These are phyloP conservation scores for Nymphaea thermarum DNA, from an alignment of 164 flowering plant genomes.

Conservation along the genomic window DNA sequence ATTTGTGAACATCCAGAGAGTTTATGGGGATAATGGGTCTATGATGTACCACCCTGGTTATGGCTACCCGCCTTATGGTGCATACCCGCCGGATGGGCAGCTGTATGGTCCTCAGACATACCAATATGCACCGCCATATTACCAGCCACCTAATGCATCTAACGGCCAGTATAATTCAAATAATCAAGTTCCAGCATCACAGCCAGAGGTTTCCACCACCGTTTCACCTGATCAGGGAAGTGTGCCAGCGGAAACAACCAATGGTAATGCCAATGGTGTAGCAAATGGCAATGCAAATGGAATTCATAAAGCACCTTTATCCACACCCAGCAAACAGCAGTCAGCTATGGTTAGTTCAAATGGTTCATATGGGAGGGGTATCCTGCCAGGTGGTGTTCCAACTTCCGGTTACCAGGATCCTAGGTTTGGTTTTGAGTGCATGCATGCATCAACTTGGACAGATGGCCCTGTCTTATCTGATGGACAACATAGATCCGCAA, in stretches of 20 bases:
- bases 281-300: conserved; percentile 28
- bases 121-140: conserved; percentile 58
- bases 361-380: conserved; percentile 36
- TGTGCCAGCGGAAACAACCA: conserved; percentile 37
- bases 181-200: conserved; percentile 13
- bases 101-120: conserved; percentile 70
- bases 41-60: conserved; percentile 50
- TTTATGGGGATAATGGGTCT: conserved; percentile 35
- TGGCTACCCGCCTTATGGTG: conserved; percentile 62
- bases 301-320: conserved; percentile 23
- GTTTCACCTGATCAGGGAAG: conserved; percentile 39
- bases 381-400: conserved; percentile 22
- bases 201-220: conserved; percentile 34
- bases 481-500: conserved; percentile 26
- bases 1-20: conserved; percentile 20
- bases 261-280: conserved; percentile 26
- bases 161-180: conserved; percentile 26
- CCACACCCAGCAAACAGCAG: conserved; percentile 23
- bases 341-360: conserved; percentile 25
- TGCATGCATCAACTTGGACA: conserved; percentile 26
- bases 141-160: conserved; percentile 36
- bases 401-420: conserved; percentile 54
- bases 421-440: conserved; percentile 35
- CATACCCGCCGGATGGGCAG: conserved; percentile 71
- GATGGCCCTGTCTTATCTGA: conserved; percentile 35